Base-by-base conservation (phyloP, 2,329 filamentous ascomycete species). In the Pseudocercospora crystallina region DNA sequence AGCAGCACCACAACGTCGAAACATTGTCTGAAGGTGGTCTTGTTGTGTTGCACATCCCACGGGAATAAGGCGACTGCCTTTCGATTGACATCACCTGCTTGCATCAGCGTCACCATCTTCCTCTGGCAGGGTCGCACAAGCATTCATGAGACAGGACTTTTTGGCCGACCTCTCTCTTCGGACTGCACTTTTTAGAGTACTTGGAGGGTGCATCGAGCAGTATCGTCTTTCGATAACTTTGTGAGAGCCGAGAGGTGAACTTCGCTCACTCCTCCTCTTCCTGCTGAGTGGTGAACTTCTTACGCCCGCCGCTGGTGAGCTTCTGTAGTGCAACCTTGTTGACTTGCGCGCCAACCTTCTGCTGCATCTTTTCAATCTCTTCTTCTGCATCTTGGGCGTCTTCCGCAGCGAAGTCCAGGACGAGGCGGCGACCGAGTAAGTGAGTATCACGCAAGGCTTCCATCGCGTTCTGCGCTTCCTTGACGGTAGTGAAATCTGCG, bases 301-400 rank as follows among this genome's bases (percentile, higher is more conserved):
- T 90, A 66, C 91, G 83, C 63, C 87, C 88, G 67, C 82, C 82
- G 64, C 87, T 88, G 58, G 87, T 92, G 67, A 97, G 85, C 70
- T 90, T 86, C 74, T 95, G 90, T 66, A 96, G 77, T 63, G 89
- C 88, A 65, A 97, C 87, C 75, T 91, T 94, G 75, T 95, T 89
- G 70, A 88, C 83, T 75, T 97, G 92, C 54, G 86, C 84, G 56
- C 89, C 89, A 67, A 95, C 87, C 80, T 96, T 99, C 80, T 89
- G 88, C 74, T 95, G 89, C 87, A 99, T 96, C 76, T 90, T 92
- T 69, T 88, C 86, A 68, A 99, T 94, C 74, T 97, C 91, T 72
- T 91, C 90, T 76, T 99, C 94, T 2, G 94, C 86, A 74, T 97
- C 91, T 60, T 94, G 80, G 34, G 89, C 82, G 64, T 97, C 94